Evolutionary conservation across 768 basidiomycete genomes (phyloP), one percentile per base, ranked within the genome.

Genomic region (Kwoniella heveanensis): DNA sequence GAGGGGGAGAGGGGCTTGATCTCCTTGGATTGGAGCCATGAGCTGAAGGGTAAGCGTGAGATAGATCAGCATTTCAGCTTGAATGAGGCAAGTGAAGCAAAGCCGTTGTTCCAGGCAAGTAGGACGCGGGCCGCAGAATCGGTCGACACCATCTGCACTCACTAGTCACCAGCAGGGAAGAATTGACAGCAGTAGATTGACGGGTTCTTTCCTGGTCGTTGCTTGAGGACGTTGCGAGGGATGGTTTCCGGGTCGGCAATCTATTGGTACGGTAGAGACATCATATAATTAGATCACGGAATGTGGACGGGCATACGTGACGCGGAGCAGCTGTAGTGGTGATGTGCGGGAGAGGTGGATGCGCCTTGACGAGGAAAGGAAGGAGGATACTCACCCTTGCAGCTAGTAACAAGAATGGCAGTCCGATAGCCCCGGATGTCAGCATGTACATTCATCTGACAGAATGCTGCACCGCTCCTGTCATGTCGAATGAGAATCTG

Each of bases 91-190:
- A n/a, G n/a, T n/a, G n/a, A n/a, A n/a, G 39, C 39, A 17, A 44
- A 8, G 39, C 15, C 32, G 32, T 36, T 13, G 32, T 13, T 51
- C 50, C 8, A 27, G 4, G 22, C 8, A 9, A 15, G n/a, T n/a
- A n/a, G n/a, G n/a, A n/a, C n/a, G n/a, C n/a, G n/a, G n/a, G n/a
- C 50, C 24, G 50, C 12, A n/a, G 3, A 46, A 24, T n/a, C 22
- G 25, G 15, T 32, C 26, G 52, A 39, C 48, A 2, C 54, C 25
- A 19, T 36, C 27, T 48, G 47, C 22, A 87, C 95, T 79, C 74
- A 98, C 96, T 88, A 90, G 81, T 97, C 95, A 55, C 90, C 93
- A 27, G 85, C 85, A 4, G 96, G 93, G 85, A 96, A 98, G 85
- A 94, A 99, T 68, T 88, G 84, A 30, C 88, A 85, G 66, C 86